Base-by-base conservation (phyloP, 331 rosid genomes). In the Erythrophleum ivorense region DNA sequence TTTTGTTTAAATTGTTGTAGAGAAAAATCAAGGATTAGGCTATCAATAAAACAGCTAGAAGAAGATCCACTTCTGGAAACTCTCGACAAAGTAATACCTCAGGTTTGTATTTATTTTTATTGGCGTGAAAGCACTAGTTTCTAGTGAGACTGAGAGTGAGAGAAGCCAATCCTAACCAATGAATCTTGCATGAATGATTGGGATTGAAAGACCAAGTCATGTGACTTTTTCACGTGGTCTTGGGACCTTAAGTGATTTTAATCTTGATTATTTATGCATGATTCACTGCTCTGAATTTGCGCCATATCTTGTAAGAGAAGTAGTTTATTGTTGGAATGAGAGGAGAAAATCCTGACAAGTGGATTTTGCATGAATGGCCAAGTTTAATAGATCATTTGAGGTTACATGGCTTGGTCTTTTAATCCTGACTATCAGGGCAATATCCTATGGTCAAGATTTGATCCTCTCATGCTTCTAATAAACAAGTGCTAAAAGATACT, bases 11-110 rank as follows among this genome's bases (percentile, higher is more conserved):
- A 64, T 78, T 40, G 16, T 46, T 82, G 86, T 92, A 95, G 98
- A 76, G 87, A 60, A 59, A 95, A 89, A 86, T 80, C 91, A 1
- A 85, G 98, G 91, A 86, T 95, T 82, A 83, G 74, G 29, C 82
- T 95, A 65, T 95, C 99, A 60, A 89, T 95, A 40, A 95, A 84
- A 84, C 98, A 91, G 86, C 87, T 95, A 78, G 98, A 95, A 87
- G 99, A 91, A 85, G 98, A 95, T 86, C 99, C 99, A 43, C 98
- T 95, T 64, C 91, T 93, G 68, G 97, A 93, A 88, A 95, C 99
- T 6, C 83, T 95, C 85, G 99, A 95, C 80, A 91, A 95, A 89
- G 99, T 95, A 75, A 95, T 95, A 84, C 94, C 92, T 63, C 96
- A 93, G 98, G 99, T 95, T 80, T 76, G 96, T 89, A 71, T 45